Evolutionary conservation across 805 yeast genomes (phyloP).

Genomic region (Spathaspora gorwiae): DNA sequence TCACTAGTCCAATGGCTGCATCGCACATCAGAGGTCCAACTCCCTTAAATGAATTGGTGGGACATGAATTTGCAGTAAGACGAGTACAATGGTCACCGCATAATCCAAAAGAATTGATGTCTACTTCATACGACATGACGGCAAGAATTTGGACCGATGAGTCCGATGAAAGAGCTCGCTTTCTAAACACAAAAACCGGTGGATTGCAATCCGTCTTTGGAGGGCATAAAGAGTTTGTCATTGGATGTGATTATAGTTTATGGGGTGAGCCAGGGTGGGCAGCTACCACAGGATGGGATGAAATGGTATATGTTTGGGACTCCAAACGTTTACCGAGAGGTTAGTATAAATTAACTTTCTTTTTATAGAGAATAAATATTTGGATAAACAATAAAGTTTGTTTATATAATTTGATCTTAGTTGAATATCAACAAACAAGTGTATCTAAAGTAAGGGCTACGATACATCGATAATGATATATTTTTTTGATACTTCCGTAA

Average conservation of each 20-base stretch:
- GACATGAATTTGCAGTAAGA: conserved; percentile 87
- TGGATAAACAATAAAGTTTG: too few species aligned
- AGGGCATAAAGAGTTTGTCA: conserved; percentile 80
- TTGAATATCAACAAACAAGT: too few species aligned
- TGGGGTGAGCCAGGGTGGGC: conserved; percentile 98
- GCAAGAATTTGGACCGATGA: conserved; percentile 80
- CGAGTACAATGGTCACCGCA: conserved; percentile 90
- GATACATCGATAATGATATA: too few species aligned
- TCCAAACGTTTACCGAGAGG: conserved; percentile 38
- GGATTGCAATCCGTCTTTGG: conserved; percentile 59
- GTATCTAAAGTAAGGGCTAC: too few species aligned
- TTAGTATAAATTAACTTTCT: background rate
- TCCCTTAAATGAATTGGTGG: conserved; percentile 72
- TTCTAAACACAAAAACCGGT: conserved; percentile 34
- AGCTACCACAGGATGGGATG: conserved; percentile 95
- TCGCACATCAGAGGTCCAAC: conserved; percentile 52
- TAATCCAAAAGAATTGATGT: conserved; percentile 59
- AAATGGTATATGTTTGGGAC: conserved; percentile 88
- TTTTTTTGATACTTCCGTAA: too few species aligned
- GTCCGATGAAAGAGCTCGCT: conserved; percentile 54
- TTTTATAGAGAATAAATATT: too few species aligned
- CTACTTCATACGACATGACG: conserved; percentile 90
- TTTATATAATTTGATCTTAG: too few species aligned
- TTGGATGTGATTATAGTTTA: conserved; percentile 90
- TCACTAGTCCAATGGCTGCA: conserved; percentile 34